Evolutionary conservation across 495 filamentous ascomycete species (phyloP).

Genomic region (Neurospora sp.): DNA sequence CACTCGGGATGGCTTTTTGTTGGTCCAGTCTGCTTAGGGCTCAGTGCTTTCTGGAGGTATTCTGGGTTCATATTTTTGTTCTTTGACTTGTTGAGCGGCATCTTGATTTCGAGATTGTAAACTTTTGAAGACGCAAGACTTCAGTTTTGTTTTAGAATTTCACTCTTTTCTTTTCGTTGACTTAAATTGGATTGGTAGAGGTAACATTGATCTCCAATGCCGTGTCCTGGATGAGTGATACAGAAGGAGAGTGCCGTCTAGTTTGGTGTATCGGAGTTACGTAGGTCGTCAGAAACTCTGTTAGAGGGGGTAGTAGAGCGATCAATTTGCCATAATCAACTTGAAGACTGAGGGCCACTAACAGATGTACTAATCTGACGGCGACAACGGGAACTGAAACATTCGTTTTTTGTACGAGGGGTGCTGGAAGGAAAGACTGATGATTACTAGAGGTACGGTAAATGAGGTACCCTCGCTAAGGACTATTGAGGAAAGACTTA

Average conservation of each 20-base stretch:
- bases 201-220: not conserved
- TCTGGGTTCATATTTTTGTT: not conserved
- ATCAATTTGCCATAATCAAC: not conserved
- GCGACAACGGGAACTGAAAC: not conserved
- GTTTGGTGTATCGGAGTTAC: not conserved
- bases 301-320: not conserved
- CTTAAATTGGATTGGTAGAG: no score
- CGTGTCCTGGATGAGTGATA: not conserved
- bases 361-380: not conserved
- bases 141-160: not conserved
- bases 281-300: not conserved
- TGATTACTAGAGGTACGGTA: not conserved
- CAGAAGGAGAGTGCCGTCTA: not conserved
- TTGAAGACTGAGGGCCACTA: not conserved
- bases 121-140: not conserved
- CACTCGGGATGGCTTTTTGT: not conserved
- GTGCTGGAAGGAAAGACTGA: not conserved
- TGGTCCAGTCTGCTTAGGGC: not conserved
- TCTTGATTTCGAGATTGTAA: not conserved
- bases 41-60: not conserved
- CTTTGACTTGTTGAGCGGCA: not conserved
- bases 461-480: not conserved
- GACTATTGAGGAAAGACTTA: not conserved
- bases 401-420: not conserved
- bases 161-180: not conserved